Evolutionary conservation across 1,284 basidiomycete species (phyloP).

Genomic region (Ganoderma sp.): DNA sequence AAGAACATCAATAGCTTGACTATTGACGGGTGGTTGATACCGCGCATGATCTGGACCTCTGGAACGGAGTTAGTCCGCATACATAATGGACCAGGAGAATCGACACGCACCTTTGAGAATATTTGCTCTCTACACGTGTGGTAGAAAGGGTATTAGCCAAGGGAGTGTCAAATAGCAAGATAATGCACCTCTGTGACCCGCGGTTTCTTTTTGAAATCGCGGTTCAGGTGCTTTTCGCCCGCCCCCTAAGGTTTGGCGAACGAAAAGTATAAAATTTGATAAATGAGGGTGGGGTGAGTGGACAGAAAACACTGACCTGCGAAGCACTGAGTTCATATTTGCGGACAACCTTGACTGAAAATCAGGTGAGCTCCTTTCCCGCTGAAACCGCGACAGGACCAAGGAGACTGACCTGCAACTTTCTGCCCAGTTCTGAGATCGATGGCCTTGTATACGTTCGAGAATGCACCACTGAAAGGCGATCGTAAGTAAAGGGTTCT

Average conservation of each 20-base stretch:
- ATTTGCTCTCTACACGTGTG: constrained; percentile 82
- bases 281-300: constrained; percentile 41
- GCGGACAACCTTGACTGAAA: constrained; percentile 91
- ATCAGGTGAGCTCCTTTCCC: constrained; percentile 20
- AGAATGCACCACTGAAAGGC: constrained; percentile 86
- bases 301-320: constrained; percentile 75
- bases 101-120: constrained; percentile 83
- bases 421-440: constrained; percentile 80
- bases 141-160: constrained; percentile 34
- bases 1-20: constrained; percentile 90
- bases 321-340: constrained; percentile 95
- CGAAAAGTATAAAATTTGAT: constrained; percentile 32
- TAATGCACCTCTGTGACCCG: constrained; percentile 91
- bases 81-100: constrained; percentile 10
- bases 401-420: constrained; percentile 75
- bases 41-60: constrained; percentile 99
- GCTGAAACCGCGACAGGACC: constrained; percentile 15
- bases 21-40: constrained; percentile 87
- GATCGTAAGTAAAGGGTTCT: constrained; percentile 11
- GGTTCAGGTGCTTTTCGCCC: constrained; percentile 90
- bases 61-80: constrained; percentile 14
- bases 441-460: constrained; percentile 95
- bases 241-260: constrained; percentile 55
- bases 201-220: constrained; percentile 94
- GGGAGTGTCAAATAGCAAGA: constrained; percentile 33